Percentiles rank a stretch among this genome's conserved stretches.
Conservation (phyloP, 257 asterid species). For the Marsdenia floribunda region DNA sequence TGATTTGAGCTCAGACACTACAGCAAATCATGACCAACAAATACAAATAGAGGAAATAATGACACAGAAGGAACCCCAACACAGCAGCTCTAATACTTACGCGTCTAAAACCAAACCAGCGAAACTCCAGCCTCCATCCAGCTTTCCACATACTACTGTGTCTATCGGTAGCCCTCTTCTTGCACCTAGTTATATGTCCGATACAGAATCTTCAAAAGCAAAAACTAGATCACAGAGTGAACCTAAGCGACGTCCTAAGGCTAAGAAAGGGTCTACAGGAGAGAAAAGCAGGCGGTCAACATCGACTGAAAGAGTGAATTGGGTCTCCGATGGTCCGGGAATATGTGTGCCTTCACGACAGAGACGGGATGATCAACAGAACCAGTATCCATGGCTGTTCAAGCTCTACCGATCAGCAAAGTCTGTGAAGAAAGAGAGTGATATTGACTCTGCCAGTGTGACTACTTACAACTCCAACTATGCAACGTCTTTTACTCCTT, state of each 20-base stretch:
- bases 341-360: neutral
- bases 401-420: conserved; percentile 35
- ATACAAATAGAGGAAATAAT: conserved; percentile 23
- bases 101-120: conserved; percentile 27
- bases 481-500: conserved; percentile 11
- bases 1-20: conserved; percentile 26
- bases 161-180: conserved; percentile 20
- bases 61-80: conserved; percentile 26
- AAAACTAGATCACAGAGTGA: conserved; percentile 74
- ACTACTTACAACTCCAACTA: neutral
- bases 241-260: conserved; percentile 57
- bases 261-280: conserved; percentile 17
- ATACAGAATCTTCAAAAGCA: conserved; percentile 63
- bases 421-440: conserved; percentile 23
- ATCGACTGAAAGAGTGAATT: conserved; percentile 34
- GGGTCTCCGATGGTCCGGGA: neutral
- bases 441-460: neutral
- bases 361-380: conserved; percentile 29
- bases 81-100: conserved; percentile 16
- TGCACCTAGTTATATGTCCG: conserved; percentile 54
- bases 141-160: conserved; percentile 6
- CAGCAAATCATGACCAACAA: conserved; percentile 23
- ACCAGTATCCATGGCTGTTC: conserved; percentile 40
- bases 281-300: conserved; percentile 38
- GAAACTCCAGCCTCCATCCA: conserved; percentile 16